Conservation (phyloP, 2,329 filamentous ascomycete genomes). For the Sordariomycetes sp. region DNA sequence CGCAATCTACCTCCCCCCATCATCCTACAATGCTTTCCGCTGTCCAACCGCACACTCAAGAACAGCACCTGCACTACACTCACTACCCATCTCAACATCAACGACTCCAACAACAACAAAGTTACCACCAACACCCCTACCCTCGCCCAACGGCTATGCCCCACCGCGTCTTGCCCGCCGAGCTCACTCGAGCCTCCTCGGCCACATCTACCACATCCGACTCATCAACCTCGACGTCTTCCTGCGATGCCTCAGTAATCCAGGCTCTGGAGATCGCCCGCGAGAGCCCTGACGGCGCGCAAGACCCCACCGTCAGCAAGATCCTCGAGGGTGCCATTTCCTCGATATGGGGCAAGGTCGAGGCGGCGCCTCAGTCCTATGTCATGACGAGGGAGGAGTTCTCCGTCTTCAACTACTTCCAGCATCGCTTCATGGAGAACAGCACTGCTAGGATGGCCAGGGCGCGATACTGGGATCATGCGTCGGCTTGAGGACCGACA, state of each 20-base stretch:
- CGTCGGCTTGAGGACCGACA: slow-evolving; percentile 18
- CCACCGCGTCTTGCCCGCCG: not conserved
- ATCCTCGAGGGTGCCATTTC: slow-evolving; percentile 57
- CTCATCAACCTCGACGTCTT: slow-evolving; percentile 7
- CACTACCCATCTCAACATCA: no score
- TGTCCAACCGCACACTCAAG: no score
- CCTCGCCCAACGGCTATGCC: not conserved
- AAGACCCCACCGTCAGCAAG: slow-evolving; percentile 51
- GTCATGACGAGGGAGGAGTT: slow-evolving; percentile 72
- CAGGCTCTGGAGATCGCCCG: slow-evolving; percentile 69
- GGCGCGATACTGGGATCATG: slow-evolving; percentile 44
- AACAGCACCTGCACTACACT: no score
- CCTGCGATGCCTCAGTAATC: slow-evolving; percentile 35
- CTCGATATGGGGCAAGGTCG: slow-evolving; percentile 59
- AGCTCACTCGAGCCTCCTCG: not conserved
- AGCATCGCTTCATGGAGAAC: slow-evolving; percentile 49
- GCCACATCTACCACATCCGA: slow-evolving; percentile 11
- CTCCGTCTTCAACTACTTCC: slow-evolving; percentile 79
- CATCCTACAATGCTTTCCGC: no score
- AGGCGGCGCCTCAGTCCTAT: slow-evolving; percentile 57
- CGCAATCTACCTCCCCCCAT: no score
- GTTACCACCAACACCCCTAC: not conserved
- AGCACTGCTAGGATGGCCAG: slow-evolving; percentile 34
- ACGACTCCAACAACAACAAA: not conserved
- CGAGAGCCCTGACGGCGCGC: slow-evolving; percentile 57